phyloP scores from a whole-genome alignment of 768 basidiomycete genomes.

The Kwoniella europaea region DNA sequence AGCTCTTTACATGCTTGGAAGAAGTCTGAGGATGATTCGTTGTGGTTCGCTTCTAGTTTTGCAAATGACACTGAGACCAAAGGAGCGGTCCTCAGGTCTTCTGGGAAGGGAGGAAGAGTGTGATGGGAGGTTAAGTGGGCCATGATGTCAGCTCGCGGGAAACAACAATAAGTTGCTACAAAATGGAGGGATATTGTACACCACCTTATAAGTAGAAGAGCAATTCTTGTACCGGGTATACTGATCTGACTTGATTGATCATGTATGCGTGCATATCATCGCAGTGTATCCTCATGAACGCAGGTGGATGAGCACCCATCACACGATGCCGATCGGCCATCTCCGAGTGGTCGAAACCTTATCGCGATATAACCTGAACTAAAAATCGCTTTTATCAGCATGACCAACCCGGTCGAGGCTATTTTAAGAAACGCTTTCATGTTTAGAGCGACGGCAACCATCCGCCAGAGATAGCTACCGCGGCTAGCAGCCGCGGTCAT shows the following conservation, averaged over 20 bases:
- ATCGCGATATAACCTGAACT: not conserved
- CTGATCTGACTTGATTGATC: too few species aligned
- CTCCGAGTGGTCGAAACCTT: not conserved
- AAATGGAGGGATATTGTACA: too few species aligned
- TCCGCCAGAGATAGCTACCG: not conserved
- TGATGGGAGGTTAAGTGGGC: constrained; percentile 27
- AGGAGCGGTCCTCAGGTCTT: constrained; percentile 28
- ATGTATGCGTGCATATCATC: too few species aligned
- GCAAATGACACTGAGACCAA: constrained; percentile 31
- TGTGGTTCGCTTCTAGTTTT: constrained; percentile 28
- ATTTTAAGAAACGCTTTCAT: not conserved
- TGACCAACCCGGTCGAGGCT: not conserved
- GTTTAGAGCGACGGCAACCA: not conserved
- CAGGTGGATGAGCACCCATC: not conserved
- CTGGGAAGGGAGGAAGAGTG: constrained; percentile 34
- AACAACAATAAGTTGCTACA: not conserved
- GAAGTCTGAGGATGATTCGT: constrained; percentile 22
- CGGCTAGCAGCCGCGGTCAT: not conserved
- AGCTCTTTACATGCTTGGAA: constrained; percentile 31
- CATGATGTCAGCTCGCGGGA: constrained; percentile 10
- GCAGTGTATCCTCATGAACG: not conserved
- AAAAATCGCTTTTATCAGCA: not conserved
- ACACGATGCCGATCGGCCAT: not conserved
- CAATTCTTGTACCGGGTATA: not conserved
- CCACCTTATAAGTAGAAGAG: not conserved